These are phyloP conservation scores for Rachicladosporium sp. DNA, from an alignment of 2,329 filamentous ascomycete species.

Conservation along the genomic window DNA sequence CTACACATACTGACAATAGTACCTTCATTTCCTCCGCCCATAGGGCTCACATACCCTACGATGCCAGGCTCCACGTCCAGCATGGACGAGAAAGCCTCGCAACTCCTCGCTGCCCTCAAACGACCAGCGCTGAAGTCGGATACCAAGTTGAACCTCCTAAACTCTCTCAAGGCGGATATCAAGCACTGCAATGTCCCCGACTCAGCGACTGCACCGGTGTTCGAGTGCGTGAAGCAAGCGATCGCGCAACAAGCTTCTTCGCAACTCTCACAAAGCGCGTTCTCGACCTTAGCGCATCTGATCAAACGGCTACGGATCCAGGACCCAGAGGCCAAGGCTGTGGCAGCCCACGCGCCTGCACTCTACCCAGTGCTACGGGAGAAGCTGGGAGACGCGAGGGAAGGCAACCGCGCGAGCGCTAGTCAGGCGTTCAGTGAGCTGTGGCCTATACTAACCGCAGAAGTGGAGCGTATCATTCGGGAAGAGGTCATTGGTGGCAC, in stretches of 20 bases:
- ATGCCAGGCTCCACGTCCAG: not conserved
- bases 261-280: conserved; percentile 63
- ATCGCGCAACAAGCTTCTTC: conserved; percentile 64
- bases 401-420: conserved; percentile 67
- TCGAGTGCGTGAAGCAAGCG: conserved; percentile 68
- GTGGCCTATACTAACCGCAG: conserved; percentile 54
- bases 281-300: conserved; percentile 78
- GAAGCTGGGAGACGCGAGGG: conserved; percentile 76
- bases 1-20: no score
- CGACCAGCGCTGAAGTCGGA: conserved; percentile 57
- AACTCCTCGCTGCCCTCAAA: conserved; percentile 42
- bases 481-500: conserved; percentile 67
- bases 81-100: conserved; percentile 47
- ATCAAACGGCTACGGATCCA: conserved; percentile 77
- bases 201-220: conserved; percentile 55
- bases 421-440: conserved; percentile 66
- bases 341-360: conserved; percentile 51
- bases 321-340: conserved; percentile 59
- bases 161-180: conserved; percentile 70
- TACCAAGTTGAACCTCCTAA: conserved; percentile 58
- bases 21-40: no score
- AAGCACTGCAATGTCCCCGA: conserved; percentile 88
- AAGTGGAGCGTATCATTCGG: conserved; percentile 70
- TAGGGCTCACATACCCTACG: not conserved
- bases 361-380: conserved; percentile 69